Evolutionary conservation across 805 yeast genomes (phyloP).

Genomic region (Grigorovia yakushimaensis): DNA sequence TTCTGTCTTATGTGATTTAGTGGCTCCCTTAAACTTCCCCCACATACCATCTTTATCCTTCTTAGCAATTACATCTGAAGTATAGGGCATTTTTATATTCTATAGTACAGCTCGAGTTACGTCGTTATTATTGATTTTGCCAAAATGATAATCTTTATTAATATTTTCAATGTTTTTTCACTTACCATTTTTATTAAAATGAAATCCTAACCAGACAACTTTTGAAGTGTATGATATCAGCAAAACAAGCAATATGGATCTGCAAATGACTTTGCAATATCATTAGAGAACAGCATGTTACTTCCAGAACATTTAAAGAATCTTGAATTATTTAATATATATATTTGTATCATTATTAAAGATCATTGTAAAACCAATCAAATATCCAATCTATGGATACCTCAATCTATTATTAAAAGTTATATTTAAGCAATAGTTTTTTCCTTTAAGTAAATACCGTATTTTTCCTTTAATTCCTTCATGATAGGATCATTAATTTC

Average conservation of each 20-base stretch:
- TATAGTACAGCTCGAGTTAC: too few species aligned
- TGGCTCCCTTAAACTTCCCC: constrained; percentile 25
- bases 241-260: too few species aligned
- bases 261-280: too few species aligned
- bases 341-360: background rate
- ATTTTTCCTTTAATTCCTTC: constrained; percentile 82
- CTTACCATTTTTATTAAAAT: too few species aligned
- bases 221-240: too few species aligned
- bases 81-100: background rate
- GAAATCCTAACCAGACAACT: too few species aligned
- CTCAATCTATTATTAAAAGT: too few species aligned
- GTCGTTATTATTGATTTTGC: too few species aligned
- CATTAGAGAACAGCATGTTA: too few species aligned
- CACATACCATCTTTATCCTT: constrained; percentile 20
- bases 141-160: background rate
- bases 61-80: constrained; percentile 3
- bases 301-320: too few species aligned
- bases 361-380: background rate
- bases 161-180: too few species aligned
- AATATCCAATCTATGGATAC: background rate
- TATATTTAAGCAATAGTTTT: constrained; percentile 46
- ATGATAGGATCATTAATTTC: constrained; percentile 86
- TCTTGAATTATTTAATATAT: background rate
- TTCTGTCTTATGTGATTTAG: constrained; percentile 28
- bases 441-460: constrained; percentile 80